phyloP scores from a whole-genome alignment of 2,329 filamentous ascomycete species.

The Phialemoniopsis sp. region DNA sequence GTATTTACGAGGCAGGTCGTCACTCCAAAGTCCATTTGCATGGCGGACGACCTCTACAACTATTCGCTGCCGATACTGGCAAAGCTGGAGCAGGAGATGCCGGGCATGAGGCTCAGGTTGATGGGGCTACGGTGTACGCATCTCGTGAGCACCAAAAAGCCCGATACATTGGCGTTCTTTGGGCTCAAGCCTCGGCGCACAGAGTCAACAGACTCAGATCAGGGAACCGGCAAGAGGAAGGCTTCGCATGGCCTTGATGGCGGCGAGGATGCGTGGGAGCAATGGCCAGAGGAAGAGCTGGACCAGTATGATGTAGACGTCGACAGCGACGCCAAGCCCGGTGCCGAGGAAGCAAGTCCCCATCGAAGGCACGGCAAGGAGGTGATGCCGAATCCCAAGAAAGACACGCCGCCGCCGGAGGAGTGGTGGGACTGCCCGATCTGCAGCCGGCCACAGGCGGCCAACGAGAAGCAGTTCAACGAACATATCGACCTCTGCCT shows the following conservation, averaged over 20 bases:
- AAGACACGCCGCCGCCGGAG: conserved; percentile 26
- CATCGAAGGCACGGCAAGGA: conserved; percentile 45
- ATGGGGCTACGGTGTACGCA: conserved; percentile 89
- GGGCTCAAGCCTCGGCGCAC: conserved; percentile 45
- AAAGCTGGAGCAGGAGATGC: conserved; percentile 81
- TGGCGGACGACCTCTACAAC: conserved; percentile 79
- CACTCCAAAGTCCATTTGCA: conserved; percentile 65
- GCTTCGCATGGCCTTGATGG: conserved; percentile 19
- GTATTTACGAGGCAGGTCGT: conserved; percentile 80
- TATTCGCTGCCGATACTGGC: conserved; percentile 76
- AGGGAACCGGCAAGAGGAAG: conserved; percentile 27
- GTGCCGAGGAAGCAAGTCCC: conserved; percentile 37
- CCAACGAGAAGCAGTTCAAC: conserved; percentile 78
- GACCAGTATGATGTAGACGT: conserved; percentile 11
- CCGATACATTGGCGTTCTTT: conserved; percentile 75
- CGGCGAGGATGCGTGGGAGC: conserved; percentile 55
- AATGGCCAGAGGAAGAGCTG: conserved; percentile 64
- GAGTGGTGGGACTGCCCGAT: conserved; percentile 84
- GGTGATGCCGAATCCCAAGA: conserved; percentile 44
- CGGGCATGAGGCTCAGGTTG: conserved; percentile 72
- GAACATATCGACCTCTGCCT: conserved; percentile 90
- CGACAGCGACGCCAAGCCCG: conserved; percentile 43
- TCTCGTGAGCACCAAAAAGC: conserved; percentile 80
- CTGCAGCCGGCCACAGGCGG: conserved; percentile 69
- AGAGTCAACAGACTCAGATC: conserved; percentile 12